Evolutionary conservation across 495 filamentous ascomycete species (phyloP), one percentile per base, ranked within the genome.

Genomic region (Aspergillus funiculosus): DNA sequence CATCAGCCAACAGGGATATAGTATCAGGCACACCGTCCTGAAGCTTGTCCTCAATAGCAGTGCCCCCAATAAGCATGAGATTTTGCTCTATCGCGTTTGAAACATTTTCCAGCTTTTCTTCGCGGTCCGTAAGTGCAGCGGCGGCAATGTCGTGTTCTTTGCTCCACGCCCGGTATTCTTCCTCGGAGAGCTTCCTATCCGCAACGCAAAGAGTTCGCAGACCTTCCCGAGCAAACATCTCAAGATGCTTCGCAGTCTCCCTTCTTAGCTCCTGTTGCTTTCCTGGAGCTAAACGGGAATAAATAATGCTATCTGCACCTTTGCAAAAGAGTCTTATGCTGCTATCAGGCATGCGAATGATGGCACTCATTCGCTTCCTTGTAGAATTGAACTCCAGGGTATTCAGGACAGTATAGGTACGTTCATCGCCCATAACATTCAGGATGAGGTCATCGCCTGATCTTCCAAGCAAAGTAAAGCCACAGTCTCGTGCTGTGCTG

Each of bases 1-100:
- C 94, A 46, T 89, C 82, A 28, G 84, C 91, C 42, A 99, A 81
- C 37, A 99, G 68, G 43, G 85, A 86, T 53, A 99, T 99, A 2
- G 94, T 91, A 56, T 96, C 94, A 7, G 94, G 94, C 10, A 99
- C 94, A 50, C 92, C 94, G 54, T 97, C 92, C 64, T 99, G 94
- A 31, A 99, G 73, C 61, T 90, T 80, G 73, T 99, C 94, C 62
- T 99, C 94, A 57, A 99, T 99, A 26, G 94, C 94, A 32, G 94
- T 99, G 15, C 94, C 94, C 34, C 94, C 94, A 25, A 99, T 71
- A 25, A 99, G 80, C 49, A 78, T 89, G 9, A 99, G 74, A 11
- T 95, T 81, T 36, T 87, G 83, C 63, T 99, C 94, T 29, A 99
- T 96, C 41, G 75, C 70, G 61, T 94, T 92, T 5, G 94, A 82